phyloP scores from a whole-genome alignment of 371 early-diverging fungal genomes.

The Lichtheimia corymbifera region DNA sequence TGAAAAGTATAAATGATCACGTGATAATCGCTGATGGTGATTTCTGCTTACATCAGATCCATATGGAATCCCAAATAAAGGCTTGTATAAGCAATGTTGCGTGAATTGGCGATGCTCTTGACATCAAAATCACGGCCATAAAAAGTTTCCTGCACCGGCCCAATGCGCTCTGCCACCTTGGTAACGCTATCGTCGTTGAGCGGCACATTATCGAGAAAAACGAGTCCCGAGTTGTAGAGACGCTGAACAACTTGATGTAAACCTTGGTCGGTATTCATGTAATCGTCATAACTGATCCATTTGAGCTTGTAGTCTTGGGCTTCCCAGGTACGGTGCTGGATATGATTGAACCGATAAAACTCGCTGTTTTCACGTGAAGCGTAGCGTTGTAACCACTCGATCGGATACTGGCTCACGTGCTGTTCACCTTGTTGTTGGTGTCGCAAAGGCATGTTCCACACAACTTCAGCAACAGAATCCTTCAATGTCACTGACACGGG shows the following conservation, averaged over 20 bases:
- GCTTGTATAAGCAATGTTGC: slow-evolving; percentile 89
- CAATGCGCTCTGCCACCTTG: slow-evolving; percentile 71
- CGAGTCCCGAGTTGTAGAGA: slow-evolving; percentile 71
- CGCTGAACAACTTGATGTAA: slow-evolving; percentile 57
- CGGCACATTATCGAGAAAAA: slow-evolving; percentile 75
- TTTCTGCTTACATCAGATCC: slow-evolving; percentile 80
- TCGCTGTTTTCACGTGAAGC: slow-evolving; percentile 27
- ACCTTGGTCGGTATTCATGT: slow-evolving; percentile 62
- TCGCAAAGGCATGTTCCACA: slow-evolving; percentile 43
- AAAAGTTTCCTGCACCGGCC: slow-evolving; percentile 78
- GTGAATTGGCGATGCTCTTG: slow-evolving; percentile 73
- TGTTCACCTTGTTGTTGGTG: slow-evolving; percentile 32
- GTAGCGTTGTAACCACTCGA: slow-evolving; percentile 40
- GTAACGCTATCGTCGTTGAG: slow-evolving; percentile 53
- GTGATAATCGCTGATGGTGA: background rate
- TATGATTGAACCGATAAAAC: slow-evolving; percentile 37
- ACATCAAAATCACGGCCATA: slow-evolving; percentile 89
- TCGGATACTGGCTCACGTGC: slow-evolving; percentile 49
- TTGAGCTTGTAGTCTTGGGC: slow-evolving; percentile 41
- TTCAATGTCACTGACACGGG: slow-evolving; percentile 29
- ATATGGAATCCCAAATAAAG: slow-evolving; percentile 86
- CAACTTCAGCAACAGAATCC: slow-evolving; percentile 36
- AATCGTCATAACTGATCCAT: slow-evolving; percentile 65
- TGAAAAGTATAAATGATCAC: background rate
- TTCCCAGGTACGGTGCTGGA: slow-evolving; percentile 54